Percentiles rank a stretch among this genome's conserved stretches.
Evolutionary conservation across 352 stramenopile genomes (phyloP).

Genomic region (Pelagophyceae sp.): DNA sequence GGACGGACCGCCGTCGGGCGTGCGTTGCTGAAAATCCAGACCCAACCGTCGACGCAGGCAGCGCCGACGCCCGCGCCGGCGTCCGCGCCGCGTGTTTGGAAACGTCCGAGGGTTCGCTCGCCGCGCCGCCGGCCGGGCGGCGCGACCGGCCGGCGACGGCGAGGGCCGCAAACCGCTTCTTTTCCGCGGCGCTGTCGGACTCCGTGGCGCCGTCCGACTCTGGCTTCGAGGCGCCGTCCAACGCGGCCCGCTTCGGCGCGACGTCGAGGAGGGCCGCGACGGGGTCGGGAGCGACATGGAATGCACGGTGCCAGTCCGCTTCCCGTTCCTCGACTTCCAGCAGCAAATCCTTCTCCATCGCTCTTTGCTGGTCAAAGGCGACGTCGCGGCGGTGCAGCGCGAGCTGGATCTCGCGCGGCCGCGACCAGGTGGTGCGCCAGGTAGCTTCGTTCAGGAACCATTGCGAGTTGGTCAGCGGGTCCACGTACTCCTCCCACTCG

Average conservation of each 20-base stretch:
- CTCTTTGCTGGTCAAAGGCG: not conserved
- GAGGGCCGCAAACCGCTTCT: not conserved
- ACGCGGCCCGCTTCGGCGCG: too few species aligned
- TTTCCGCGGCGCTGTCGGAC: not conserved
- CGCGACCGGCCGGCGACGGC: too few species aligned
- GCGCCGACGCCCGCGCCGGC: too few species aligned
- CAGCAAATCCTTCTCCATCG: not conserved
- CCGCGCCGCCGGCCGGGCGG: too few species aligned
- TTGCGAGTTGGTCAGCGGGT: not conserved
- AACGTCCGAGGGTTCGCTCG: too few species aligned
- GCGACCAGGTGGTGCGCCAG: not conserved
- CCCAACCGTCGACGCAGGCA: too few species aligned
- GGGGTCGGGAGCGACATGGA: not conserved
- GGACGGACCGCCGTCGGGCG: too few species aligned
- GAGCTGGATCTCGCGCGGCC: not conserved
- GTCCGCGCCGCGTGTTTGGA: too few species aligned
- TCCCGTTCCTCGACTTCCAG: not conserved
- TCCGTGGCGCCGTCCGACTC: not conserved
- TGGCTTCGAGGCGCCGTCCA: not conserved
- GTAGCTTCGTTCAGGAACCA: conserved; percentile 8
- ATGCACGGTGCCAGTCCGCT: not conserved
- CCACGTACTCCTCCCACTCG: not conserved
- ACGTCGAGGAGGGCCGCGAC: not conserved
- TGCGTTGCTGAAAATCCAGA: too few species aligned
- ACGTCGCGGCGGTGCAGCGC: not conserved